phyloP scores from a whole-genome alignment of 2,329 filamentous ascomycete species.

The Calonectria hawksworthii region DNA sequence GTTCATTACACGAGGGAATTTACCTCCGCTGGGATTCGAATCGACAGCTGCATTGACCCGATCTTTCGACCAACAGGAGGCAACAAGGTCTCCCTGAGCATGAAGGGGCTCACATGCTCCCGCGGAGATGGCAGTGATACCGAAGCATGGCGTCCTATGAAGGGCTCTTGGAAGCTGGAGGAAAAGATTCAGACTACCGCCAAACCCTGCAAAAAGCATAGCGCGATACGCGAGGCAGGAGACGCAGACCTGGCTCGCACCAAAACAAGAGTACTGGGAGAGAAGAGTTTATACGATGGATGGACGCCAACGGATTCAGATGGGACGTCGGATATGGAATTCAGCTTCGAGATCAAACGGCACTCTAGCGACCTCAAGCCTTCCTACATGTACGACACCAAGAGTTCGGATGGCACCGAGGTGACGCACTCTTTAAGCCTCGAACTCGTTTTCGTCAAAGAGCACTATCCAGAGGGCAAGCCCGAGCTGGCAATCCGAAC shows the following conservation, averaged over 20 bases:
- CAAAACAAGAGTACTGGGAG: constrained; percentile 81
- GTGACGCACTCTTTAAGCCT: constrained; percentile 88
- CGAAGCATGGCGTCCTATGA: constrained; percentile 84
- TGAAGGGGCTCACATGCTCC: constrained; percentile 75
- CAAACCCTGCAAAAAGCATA: constrained; percentile 82
- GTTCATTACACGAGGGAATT: constrained; percentile 81
- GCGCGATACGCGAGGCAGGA: not conserved
- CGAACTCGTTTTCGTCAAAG: constrained; percentile 93
- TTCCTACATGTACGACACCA: constrained; percentile 82
- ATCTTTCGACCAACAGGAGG: constrained; percentile 86
- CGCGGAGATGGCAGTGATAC: constrained; percentile 78
- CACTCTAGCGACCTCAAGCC: constrained; percentile 48
- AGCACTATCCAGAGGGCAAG: constrained; percentile 80
- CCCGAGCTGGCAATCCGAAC: constrained; percentile 81
- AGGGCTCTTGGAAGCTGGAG: constrained; percentile 91
- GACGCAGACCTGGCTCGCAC: constrained; percentile 50
- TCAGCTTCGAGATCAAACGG: constrained; percentile 68
- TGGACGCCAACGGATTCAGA: constrained; percentile 80
- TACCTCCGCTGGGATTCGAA: constrained; percentile 91
- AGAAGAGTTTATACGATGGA: constrained; percentile 83
- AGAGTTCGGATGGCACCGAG: constrained; percentile 79
- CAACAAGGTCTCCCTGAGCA: constrained; percentile 59
- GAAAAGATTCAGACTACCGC: constrained; percentile 84
- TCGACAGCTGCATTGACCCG: constrained; percentile 82
- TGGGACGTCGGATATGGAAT: constrained; percentile 69